phyloP scores from a whole-genome alignment of 169 alveolate species.

The Toxoplasma gondii region DNA sequence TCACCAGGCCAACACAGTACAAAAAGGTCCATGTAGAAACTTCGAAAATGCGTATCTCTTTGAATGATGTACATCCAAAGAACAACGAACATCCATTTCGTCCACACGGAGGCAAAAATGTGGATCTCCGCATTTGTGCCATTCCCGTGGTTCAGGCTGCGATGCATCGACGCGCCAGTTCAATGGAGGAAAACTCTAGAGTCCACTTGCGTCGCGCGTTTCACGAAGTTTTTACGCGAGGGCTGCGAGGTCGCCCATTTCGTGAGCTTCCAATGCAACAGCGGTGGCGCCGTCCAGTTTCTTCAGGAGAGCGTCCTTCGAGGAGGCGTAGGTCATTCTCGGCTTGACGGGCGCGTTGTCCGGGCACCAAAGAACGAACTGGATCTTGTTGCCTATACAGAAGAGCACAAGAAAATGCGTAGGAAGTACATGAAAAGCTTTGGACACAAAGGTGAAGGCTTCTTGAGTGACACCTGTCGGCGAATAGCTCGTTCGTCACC shows the following conservation, averaged over 20 bases:
- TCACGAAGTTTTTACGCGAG: neutral
- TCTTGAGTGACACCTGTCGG: no score
- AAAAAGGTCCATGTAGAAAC: neutral
- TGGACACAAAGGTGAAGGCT: no score
- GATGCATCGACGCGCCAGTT: no score
- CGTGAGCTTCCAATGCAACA: conserved; percentile 76
- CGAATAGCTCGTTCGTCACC: no score
- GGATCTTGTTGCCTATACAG: conserved; percentile 60
- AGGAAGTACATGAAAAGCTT: no score
- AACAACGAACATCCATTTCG: neutral
- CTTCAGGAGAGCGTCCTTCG: conserved; percentile 78
- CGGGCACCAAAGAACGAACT: conserved; percentile 77
- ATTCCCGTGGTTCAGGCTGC: no score
- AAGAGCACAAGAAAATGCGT: neutral
- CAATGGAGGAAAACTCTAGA: no score
- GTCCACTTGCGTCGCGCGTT: no score
- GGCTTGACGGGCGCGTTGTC: conserved; percentile 77
- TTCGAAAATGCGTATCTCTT: neutral
- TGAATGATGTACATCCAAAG: neutral
- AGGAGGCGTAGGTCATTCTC: conserved; percentile 78
- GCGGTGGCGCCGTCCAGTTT: conserved; percentile 76
- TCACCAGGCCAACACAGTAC: neutral
- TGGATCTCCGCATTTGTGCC: neutral
- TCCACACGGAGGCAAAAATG: neutral
- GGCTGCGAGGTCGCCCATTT: conserved; percentile 68